A percentile compares a stretch with the other conserved stretches of the same genome.
phyloP scores from a whole-genome alignment of 2,329 filamentous ascomycete species.

The Bisporella sp. region DNA sequence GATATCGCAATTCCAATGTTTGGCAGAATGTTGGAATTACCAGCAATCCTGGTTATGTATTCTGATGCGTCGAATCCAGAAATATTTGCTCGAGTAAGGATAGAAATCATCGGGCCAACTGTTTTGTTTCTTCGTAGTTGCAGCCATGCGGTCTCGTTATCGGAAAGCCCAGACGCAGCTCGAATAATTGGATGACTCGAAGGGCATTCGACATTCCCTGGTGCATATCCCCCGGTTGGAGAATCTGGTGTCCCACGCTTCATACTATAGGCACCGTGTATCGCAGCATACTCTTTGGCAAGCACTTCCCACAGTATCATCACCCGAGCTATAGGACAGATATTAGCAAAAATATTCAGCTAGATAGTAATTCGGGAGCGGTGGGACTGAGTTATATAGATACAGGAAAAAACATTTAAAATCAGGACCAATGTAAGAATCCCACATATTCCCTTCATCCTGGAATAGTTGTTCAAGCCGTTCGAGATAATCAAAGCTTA shows the following conservation, averaged over 20 bases:
- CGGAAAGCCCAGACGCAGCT: slow-evolving; percentile 53
- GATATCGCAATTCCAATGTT: slow-evolving; percentile 74
- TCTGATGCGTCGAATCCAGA: slow-evolving; percentile 66
- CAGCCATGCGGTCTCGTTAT: slow-evolving; percentile 69
- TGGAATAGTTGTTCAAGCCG: too few species aligned
- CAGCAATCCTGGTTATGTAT: slow-evolving; percentile 62
- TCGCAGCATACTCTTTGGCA: too few species aligned
- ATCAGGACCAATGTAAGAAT: too few species aligned
- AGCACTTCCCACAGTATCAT: too few species aligned
- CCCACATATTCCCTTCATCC: too few species aligned
- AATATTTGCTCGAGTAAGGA: slow-evolving; percentile 67
- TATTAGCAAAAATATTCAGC: too few species aligned
- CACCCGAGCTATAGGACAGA: too few species aligned
- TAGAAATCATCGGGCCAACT: slow-evolving; percentile 64
- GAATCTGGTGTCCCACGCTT: slow-evolving; percentile 27
- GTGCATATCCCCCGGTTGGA: slow-evolving; percentile 61
- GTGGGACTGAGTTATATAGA: too few species aligned
- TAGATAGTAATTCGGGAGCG: too few species aligned
- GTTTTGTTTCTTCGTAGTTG: slow-evolving; percentile 64
- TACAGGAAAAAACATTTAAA: too few species aligned
- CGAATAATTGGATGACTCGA: slow-evolving; percentile 62
- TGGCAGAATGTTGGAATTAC: slow-evolving; percentile 50
- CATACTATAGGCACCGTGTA: too few species aligned
- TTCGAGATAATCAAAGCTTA: too few species aligned
- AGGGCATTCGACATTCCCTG: slow-evolving; percentile 62